Conservation (phyloP, 495 filamentous ascomycete species). For the Tuber microsphaerosporum region DNA sequence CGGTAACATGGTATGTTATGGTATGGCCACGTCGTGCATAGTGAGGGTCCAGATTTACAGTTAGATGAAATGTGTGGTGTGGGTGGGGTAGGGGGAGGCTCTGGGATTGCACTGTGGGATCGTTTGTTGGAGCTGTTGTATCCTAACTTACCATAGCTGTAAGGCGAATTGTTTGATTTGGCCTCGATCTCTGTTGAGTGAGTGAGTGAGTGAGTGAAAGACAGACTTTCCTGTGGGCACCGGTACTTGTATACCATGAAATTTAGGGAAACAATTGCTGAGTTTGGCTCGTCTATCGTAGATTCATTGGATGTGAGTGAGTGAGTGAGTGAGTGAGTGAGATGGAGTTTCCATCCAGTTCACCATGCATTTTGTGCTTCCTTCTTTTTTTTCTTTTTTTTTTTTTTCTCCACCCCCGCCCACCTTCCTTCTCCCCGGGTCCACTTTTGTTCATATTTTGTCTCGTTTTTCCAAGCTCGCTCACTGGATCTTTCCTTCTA, state of each 20-base stretch:
- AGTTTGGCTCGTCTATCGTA: not conserved
- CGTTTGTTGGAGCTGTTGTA: not conserved
- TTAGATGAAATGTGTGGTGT: not conserved
- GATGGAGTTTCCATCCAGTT: not conserved
- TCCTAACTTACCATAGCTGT: not conserved
- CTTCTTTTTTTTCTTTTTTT: not conserved
- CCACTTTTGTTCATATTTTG: not conserved
- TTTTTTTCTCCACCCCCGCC: not conserved
- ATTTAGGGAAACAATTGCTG: not conserved
- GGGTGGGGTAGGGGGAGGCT: not conserved
- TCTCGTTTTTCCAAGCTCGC: not conserved
- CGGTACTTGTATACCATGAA: not conserved
- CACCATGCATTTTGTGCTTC: conserved; percentile 2
- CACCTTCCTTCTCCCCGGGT: not conserved
- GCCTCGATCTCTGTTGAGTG: not conserved
- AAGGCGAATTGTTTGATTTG: not conserved
- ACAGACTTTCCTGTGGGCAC: not conserved
- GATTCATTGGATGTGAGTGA: not conserved
- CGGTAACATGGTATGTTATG: not conserved
- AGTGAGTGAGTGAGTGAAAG: not conserved
- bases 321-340: not conserved
- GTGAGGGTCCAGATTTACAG: not conserved
- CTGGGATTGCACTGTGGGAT: not conserved
- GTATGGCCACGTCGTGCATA: not conserved
- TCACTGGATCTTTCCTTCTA: not conserved